These are phyloP conservation scores for Pythium sp. DNA, from an alignment of 352 stramenopile species.

Conservation along the genomic window DNA sequence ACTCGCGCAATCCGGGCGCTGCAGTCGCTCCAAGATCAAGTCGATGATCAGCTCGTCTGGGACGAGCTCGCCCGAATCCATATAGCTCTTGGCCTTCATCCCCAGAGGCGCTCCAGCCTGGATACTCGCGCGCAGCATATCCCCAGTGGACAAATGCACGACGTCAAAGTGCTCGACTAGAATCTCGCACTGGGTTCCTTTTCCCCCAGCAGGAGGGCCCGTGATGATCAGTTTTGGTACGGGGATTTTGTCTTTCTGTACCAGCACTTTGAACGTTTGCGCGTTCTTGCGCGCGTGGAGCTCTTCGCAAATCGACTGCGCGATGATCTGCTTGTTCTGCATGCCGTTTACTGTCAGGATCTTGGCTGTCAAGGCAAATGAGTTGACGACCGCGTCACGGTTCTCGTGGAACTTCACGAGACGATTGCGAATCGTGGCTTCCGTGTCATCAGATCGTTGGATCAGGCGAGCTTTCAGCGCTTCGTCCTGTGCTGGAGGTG, in stretches of 20 bases:
- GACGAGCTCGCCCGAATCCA: constrained; percentile 45
- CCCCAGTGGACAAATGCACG: constrained; percentile 91
- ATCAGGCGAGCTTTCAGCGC: constrained; percentile 62
- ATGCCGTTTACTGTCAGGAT: constrained; percentile 45
- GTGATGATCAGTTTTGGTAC: constrained; percentile 77
- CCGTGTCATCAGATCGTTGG: constrained; percentile 92
- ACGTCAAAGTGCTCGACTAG: constrained; percentile 87
- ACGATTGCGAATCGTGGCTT: constrained; percentile 88
- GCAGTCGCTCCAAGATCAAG: constrained; percentile 62
- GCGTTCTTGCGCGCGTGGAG: constrained; percentile 35
- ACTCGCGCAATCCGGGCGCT: constrained; percentile 69
- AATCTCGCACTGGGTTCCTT: constrained; percentile 94
- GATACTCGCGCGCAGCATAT: constrained; percentile 90
- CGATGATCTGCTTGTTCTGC: constrained; percentile 41
- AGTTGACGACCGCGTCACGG: constrained; percentile 44
- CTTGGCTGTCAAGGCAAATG: constrained; percentile 31
- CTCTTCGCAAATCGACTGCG: constrained; percentile 33
- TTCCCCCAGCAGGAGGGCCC: constrained; percentile 90
- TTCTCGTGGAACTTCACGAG: constrained; percentile 87
- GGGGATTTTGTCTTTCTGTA: constrained; percentile 18
- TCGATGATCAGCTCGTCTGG: constrained; percentile 50
- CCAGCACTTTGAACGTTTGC: constrained; percentile 39
- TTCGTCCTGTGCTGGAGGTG: constrained; percentile 74
- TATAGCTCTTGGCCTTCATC: constrained; percentile 34
- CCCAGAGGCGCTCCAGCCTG: constrained; percentile 35